Base-by-base conservation (phyloP, 2,329 filamentous ascomycete species). In the Aspergillus ibericus region DNA sequence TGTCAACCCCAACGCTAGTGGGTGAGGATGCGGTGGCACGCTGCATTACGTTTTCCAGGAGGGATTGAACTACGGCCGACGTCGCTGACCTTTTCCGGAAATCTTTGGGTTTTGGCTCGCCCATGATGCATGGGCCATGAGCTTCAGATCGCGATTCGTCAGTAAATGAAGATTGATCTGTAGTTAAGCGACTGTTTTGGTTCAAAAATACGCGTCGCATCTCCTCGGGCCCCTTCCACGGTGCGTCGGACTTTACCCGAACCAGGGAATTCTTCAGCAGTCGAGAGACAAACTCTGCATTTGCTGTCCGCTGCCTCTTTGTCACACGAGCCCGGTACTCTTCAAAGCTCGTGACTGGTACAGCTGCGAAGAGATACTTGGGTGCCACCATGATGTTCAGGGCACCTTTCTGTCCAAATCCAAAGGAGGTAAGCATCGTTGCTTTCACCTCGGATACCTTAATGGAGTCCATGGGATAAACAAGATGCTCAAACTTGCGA, bases 331-430 rank as follows among this genome's bases (percentile, higher is more conserved):
- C 29, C 2, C 63, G 56, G 50, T 68, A 68, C 16, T 49, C 35
- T 9, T 63, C 56, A 47, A 63, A 66, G 1, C 7, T 22, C 3
- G 50, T 5, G 1, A 35, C 9, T 7, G 62, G 38, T 18, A 72
- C 49, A 0, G 73, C 68, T 0, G 72, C 74, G 29, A 73, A 75
- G 2, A 78, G 67, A 56, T 72, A 77, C 40, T 63, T 68, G 0
- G 78, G 72, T 9, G 71, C 63, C 0, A 79, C 72, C 0, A 72
- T 68, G 12, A 80, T 61, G 1, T 66, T 72, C 52, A 77, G 67
- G 0, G 69, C 77, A 5, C 77, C 75, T 59, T 81, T 80, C 61
- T 80, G 78, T 1, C 77, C 77, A 58, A 80, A 81, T 0, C 78
- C 78, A 53, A 81, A 81, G 1, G 72, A 77, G 2, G 73, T 79